Evolutionary conservation across 1,139 yeast species (phyloP).

Genomic region (Suhomyces terraborum): DNA sequence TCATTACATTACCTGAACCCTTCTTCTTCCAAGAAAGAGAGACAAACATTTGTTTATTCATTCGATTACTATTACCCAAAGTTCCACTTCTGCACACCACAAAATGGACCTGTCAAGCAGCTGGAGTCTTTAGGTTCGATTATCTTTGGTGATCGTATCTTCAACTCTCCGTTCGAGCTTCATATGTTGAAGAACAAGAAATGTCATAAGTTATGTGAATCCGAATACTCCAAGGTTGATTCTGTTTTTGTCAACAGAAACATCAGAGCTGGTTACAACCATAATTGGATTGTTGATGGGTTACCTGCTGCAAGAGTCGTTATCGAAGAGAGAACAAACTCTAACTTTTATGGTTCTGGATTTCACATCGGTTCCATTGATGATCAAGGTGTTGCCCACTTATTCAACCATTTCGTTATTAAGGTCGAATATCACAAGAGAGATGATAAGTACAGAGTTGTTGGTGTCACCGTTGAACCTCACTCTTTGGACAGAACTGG

Average conservation of each 20-base stretch:
- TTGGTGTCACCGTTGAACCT: constrained; percentile 83
- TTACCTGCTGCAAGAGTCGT: constrained; percentile 80
- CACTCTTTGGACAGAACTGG: constrained; percentile 55
- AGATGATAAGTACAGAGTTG: constrained; percentile 76
- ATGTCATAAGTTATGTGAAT: constrained; percentile 65
- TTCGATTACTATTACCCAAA: constrained; percentile 85
- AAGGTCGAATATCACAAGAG: constrained; percentile 80
- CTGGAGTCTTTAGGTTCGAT: constrained; percentile 91
- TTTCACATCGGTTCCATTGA: constrained; percentile 73
- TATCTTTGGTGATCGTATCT: constrained; percentile 92
- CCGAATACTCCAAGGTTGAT: constrained; percentile 62
- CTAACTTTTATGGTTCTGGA: constrained; percentile 74
- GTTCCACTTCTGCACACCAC: constrained; percentile 82
- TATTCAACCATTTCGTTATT: constrained; percentile 81
- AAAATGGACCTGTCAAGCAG: constrained; percentile 68
- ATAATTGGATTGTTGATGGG: constrained; percentile 94
- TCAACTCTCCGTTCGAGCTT: constrained; percentile 85
- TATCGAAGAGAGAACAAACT: constrained; percentile 56
- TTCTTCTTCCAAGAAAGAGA: constrained; percentile 25
- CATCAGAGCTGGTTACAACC: constrained; percentile 78
- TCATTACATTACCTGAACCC: constrained; percentile 53
- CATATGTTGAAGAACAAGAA: constrained; percentile 70
- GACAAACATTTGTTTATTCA: constrained; percentile 64
- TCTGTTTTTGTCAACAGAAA: constrained; percentile 73
- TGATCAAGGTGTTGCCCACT: constrained; percentile 48